Evolutionary conservation across 176 grass and related monocot genomes (phyloP).

Genomic region (Poa pratensis): DNA sequence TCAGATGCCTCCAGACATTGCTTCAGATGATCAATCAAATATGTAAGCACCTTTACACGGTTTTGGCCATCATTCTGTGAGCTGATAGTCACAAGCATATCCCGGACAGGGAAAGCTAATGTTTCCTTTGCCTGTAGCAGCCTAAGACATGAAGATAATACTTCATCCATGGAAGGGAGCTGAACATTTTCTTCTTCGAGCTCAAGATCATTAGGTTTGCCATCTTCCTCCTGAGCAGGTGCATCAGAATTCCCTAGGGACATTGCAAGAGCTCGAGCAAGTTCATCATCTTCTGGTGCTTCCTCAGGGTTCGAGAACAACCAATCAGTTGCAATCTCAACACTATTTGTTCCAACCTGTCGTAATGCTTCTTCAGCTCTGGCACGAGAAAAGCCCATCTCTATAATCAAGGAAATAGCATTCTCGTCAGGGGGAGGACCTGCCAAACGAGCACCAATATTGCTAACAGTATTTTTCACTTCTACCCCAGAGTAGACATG

Average conservation of each 20-base stretch:
- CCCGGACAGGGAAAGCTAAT: conserved; percentile 86
- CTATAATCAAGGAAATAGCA: conserved; percentile 91
- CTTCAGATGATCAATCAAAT: conserved; percentile 92
- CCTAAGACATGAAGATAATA: conserved; percentile 73
- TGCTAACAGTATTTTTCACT: conserved; percentile 65
- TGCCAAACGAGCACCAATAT: conserved; percentile 57
- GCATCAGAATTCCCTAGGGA: conserved; percentile 84
- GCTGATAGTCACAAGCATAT: conserved; percentile 92
- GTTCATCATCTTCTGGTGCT: conserved; percentile 95
- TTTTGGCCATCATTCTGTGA: conserved; percentile 95
- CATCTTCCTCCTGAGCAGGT: conserved; percentile 65
- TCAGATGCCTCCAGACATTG: conserved; percentile 53
- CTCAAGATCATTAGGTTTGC: conserved; percentile 58
- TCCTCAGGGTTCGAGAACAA: conserved; percentile 96
- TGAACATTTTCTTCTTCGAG: conserved; percentile 83
- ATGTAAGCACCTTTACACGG: conserved; percentile 74
- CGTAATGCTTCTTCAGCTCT: conserved; percentile 97
- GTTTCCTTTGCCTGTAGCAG: conserved; percentile 82
- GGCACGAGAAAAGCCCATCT: conserved; percentile 93
- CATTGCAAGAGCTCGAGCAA: conserved; percentile 97
- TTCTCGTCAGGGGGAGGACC: conserved; percentile 91
- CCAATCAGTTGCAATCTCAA: conserved; percentile 98
- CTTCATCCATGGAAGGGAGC: conserved; percentile 86
- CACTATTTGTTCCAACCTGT: conserved; percentile 92
- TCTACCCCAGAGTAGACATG: conserved; percentile 96